Conservation (phyloP, 2,329 filamentous ascomycete species). For the Stagonosporopsis tanaceti region DNA sequence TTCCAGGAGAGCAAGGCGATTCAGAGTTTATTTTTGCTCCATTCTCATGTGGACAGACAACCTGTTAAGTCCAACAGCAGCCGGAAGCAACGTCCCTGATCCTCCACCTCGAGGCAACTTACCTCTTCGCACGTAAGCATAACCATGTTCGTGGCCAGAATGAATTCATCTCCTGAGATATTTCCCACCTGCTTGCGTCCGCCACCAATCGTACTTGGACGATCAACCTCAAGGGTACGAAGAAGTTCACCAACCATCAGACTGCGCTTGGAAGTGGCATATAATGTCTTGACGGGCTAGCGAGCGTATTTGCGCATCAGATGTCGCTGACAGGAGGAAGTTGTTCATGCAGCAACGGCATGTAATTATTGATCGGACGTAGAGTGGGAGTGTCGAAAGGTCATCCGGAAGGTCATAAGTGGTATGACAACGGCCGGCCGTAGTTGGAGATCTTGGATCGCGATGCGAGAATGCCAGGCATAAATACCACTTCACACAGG, state of each 20-base stretch:
- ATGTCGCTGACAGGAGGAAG: background rate
- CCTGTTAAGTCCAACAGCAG: no score
- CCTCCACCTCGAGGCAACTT: no score
- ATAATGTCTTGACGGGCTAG: no score
- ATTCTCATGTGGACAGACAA: no score
- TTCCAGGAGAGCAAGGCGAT: no score
- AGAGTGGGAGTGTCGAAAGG: background rate
- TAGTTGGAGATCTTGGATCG: background rate
- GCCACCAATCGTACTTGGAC: background rate
- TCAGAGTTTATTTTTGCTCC: no score
- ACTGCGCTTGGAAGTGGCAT: no score
- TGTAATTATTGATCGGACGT: background rate
- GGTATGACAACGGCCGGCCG: background rate
- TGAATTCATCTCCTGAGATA: accelerated
- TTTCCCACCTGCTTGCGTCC: background rate
- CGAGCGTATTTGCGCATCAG: background rate
- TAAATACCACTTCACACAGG: no score
- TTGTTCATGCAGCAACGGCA: background rate
- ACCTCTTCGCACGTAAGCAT: no score
- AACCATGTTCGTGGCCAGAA: no score
- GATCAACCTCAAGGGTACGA: background rate
- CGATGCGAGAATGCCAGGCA: background rate
- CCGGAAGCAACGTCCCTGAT: no score
- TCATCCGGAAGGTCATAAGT: background rate
- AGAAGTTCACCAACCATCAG: background rate